These are phyloP conservation scores for Citrus trifoliata DNA, from an alignment of 345 rosid species.

Conservation along the genomic window DNA sequence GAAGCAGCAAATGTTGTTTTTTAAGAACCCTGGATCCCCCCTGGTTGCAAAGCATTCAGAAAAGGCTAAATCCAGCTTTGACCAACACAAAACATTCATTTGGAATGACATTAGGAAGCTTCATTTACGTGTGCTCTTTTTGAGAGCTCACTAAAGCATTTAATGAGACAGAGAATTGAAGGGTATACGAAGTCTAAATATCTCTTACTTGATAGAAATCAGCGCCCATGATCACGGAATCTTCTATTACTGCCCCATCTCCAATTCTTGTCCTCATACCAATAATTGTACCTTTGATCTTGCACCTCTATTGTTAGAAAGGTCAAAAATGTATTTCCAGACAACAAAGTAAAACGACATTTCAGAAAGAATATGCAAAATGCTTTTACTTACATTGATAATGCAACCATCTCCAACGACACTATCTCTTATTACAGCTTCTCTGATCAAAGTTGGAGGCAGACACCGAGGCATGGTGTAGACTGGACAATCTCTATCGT, in stretches of 20 bases:
- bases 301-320: slow-evolving; percentile 61
- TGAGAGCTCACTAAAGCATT: background rate
- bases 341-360: background rate
- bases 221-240: slow-evolving; percentile 76
- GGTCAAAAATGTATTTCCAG: slow-evolving; percentile 8
- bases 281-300: slow-evolving; percentile 63
- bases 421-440: slow-evolving; percentile 54
- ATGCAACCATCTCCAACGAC: slow-evolving; percentile 82
- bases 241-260: slow-evolving; percentile 57
- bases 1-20: background rate
- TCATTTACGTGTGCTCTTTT: background rate
- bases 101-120: background rate
- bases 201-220: slow-evolving; percentile 65
- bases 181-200: background rate
- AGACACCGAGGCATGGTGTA: slow-evolving; percentile 67
- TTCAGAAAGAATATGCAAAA: slow-evolving; percentile 2
- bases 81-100: background rate
- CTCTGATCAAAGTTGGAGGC: slow-evolving; percentile 61
- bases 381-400: slow-evolving; percentile 52
- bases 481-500: slow-evolving; percentile 47
- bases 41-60: background rate
- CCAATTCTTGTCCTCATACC: slow-evolving; percentile 78
- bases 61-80: background rate
- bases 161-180: background rate
- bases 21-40: background rate